Base-by-base conservation (phyloP, 805 yeast species). In the Lipomyces starkeyi region DNA sequence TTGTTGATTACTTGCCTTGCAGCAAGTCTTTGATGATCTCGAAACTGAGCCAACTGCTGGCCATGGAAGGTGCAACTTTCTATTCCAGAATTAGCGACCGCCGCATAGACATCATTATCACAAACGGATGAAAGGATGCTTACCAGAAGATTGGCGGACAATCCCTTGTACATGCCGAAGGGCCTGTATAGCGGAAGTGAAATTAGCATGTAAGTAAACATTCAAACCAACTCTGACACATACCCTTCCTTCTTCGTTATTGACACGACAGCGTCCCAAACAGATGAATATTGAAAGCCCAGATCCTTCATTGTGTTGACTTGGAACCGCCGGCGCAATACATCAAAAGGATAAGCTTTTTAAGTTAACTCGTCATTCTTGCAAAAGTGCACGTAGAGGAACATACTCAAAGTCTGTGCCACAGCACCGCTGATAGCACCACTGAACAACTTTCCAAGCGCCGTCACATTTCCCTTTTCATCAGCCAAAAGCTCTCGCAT, bases 51-150 rank as follows among this genome's bases (percentile, higher is more conserved):
- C 98, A 94, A 68, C 94, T 91, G 20, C 93, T 92, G 3, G 98
- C 98, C 93, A 95, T 94, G 14, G 95, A 88, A 0, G 98, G 98
- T 59, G 92, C 90, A 3, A 94, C 95, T 77, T 93, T 94, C 82
- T 91, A 88, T 77, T 43, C 20, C 49, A 17, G 22, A 17, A 17
- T 43, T 43, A 43, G 25, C 22, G 3, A 17, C 49, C 14, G 11
- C 9, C 3, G 9, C 49, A 43, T 17, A 17, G 20, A 43, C 7
- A 13, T 20, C 17, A 20, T 5, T 17, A 3, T 2, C 11, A 58
- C 37, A 3, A 47, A 20, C 13, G 22, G 25, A 37, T 25, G 4
- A 14, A 17, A 2, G 11, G 17, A 32, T 14, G 63, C 71, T 17
- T 62, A 67, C 72, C 25, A 74, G 67, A n/a, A 75, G 60, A 54